Percentiles rank a stretch among this genome's conserved stretches.
Evolutionary conservation across 108 stramenopile species (phyloP).

Genomic region (Parmales sp.): DNA sequence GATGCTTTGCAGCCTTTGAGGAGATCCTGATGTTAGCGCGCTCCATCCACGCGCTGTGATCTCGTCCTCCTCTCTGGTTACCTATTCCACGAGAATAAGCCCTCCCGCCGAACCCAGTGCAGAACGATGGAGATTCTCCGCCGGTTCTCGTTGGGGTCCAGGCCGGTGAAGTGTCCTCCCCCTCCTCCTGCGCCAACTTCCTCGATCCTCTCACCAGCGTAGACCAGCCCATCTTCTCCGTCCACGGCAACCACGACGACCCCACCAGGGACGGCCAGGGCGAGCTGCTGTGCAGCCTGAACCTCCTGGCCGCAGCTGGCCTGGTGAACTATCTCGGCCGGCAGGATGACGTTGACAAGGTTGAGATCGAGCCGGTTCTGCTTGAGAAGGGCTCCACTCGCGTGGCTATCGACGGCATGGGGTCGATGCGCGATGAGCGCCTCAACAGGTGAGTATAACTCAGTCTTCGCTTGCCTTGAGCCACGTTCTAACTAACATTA

Average conservation of each 20-base stretch:
- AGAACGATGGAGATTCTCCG: slow-evolving; percentile 84
- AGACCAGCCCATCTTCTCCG: slow-evolving; percentile 87
- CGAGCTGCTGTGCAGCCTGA: slow-evolving; percentile 76
- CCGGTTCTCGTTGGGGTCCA: slow-evolving; percentile 76
- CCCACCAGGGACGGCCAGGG: slow-evolving; percentile 67
- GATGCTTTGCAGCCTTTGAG: slow-evolving; percentile 94
- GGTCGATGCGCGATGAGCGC: slow-evolving; percentile 92
- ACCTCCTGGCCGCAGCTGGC: slow-evolving; percentile 71
- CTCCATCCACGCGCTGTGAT: slow-evolving; percentile 46
- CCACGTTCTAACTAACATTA: too few relatives aligned
- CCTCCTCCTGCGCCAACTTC: neutral
- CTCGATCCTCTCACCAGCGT: slow-evolving; percentile 27
- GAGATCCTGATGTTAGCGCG: slow-evolving; percentile 64
- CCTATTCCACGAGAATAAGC: slow-evolving; percentile 96
- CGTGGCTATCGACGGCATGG: slow-evolving; percentile 86
- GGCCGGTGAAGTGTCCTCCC: slow-evolving; percentile 44
- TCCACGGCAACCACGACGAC: slow-evolving; percentile 98
- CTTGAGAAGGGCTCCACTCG: slow-evolving; percentile 82
- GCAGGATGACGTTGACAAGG: slow-evolving; percentile 71
- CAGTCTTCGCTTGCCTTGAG: too few relatives aligned
- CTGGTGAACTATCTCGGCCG: slow-evolving; percentile 95
- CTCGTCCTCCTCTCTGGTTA: slow-evolving; percentile 87
- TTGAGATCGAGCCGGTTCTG: slow-evolving; percentile 75
- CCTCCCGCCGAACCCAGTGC: slow-evolving; percentile 70
- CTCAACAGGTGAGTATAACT: too few relatives aligned